phyloP scores from a whole-genome alignment of 352 stramenopile genomes.

The Globisporangium echinulatum region DNA sequence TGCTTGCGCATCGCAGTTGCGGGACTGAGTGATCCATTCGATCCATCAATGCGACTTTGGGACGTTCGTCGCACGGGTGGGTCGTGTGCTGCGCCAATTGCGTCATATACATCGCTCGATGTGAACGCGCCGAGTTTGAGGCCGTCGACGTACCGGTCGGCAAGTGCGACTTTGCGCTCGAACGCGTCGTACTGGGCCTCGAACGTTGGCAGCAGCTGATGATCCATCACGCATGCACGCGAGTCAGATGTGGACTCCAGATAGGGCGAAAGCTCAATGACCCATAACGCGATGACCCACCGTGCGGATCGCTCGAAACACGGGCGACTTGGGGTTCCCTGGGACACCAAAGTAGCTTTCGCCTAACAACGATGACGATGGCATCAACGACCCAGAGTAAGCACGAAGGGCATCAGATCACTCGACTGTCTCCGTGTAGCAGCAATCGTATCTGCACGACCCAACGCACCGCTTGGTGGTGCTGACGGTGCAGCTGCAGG shows the following conservation, averaged over 20 bases:
- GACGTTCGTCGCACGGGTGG: conserved; percentile 8
- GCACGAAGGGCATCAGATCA: no score
- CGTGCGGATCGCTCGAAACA: conserved; percentile 48
- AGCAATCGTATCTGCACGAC: neutral
- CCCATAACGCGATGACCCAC: conserved; percentile 16
- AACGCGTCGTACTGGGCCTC: conserved; percentile 59
- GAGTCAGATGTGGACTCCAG: no score
- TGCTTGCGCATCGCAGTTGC: conserved; percentile 26
- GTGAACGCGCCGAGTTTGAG: conserved; percentile 35
- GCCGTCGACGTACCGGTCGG: conserved; percentile 26
- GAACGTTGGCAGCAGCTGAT: conserved; percentile 36
- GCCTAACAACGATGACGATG: conserved; percentile 15
- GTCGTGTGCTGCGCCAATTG: conserved; percentile 58
- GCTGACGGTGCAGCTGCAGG: neutral
- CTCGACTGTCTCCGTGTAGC: neutral
- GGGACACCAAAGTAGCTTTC: conserved; percentile 39
- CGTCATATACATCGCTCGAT: conserved; percentile 70
- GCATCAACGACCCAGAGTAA: no score
- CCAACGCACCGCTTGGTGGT: neutral
- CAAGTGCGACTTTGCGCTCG: conserved; percentile 30
- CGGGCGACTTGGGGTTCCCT: conserved; percentile 50
- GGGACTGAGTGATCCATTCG: neutral
- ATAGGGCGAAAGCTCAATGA: no score
- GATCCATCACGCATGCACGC: neutral
- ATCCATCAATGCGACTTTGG: neutral